Evolutionary conservation across 306 rosid species (phyloP).

Genomic region (Neltuma alba): DNA sequence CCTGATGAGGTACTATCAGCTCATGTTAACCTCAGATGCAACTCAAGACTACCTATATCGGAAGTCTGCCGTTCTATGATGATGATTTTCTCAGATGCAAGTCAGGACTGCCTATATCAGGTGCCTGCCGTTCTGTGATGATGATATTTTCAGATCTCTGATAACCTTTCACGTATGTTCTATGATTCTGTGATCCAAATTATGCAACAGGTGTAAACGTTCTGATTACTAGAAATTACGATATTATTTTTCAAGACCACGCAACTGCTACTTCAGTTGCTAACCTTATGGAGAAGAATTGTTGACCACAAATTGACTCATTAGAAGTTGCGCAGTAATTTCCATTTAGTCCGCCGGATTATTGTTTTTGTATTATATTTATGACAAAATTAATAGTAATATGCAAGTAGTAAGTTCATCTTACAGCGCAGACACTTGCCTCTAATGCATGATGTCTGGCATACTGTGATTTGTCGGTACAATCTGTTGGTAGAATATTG

Average conservation of each 20-base stretch:
- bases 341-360: background rate
- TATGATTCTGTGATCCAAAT: constrained; percentile 6
- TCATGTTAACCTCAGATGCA: constrained; percentile 4
- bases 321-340: constrained; percentile 22
- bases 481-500: background rate
- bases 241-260: background rate
- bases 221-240: background rate
- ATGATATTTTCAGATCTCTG: constrained; percentile 2
- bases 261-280: constrained; percentile 14
- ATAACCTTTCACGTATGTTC: background rate
- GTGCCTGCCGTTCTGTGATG: too few species aligned
- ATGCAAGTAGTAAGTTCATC: background rate
- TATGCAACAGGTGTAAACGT: background rate
- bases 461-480: too few species aligned
- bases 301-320: background rate
- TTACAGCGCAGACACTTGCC: background rate
- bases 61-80: background rate
- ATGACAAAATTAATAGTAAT: background rate
- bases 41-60: background rate
- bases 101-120: too few species aligned
- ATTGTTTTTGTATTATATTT: background rate
- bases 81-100: too few species aligned
- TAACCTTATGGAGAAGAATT: constrained; percentile 12
- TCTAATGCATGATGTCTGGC: background rate
- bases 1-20: constrained; percentile 14